phyloP scores from a whole-genome alignment of 2,329 filamentous ascomycete species.

The Aureobasidium sp. region DNA sequence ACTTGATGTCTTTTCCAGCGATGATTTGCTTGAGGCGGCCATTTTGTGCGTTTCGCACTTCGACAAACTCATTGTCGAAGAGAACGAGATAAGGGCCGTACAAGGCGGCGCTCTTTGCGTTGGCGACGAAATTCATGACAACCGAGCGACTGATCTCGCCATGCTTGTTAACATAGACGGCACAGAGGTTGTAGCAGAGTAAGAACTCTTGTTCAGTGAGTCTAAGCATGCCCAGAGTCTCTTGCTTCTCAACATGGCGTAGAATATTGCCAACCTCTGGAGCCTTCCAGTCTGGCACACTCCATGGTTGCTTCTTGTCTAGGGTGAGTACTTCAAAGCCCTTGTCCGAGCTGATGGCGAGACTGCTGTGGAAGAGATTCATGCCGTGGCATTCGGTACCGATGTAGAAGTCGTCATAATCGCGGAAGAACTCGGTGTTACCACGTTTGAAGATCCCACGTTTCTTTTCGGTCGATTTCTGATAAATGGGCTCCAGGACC shows the following conservation, averaged over 20 bases:
- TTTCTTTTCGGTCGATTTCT: slow-evolving; percentile 82
- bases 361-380: slow-evolving; percentile 91
- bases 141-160: slow-evolving; percentile 89
- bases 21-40: slow-evolving; percentile 91
- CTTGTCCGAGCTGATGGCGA: slow-evolving; percentile 83
- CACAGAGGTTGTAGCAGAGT: slow-evolving; percentile 89
- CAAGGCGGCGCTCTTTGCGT: slow-evolving; percentile 77
- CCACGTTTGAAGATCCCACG: slow-evolving; percentile 63
- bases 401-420: slow-evolving; percentile 98
- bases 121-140: slow-evolving; percentile 98
- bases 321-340: slow-evolving; percentile 94
- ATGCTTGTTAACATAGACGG: slow-evolving; percentile 96
- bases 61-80: slow-evolving; percentile 94
- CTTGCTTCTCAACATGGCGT: slow-evolving; percentile 70
- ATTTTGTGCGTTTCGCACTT: slow-evolving; percentile 94
- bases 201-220: slow-evolving; percentile 84
- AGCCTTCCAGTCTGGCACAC: slow-evolving; percentile 76
- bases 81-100: slow-evolving; percentile 87
- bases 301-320: slow-evolving; percentile 94
- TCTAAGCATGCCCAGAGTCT: slow-evolving; percentile 92
- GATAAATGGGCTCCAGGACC: slow-evolving; percentile 89
- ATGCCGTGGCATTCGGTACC: slow-evolving; percentile 90
- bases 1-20: slow-evolving; percentile 79
- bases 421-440: slow-evolving; percentile 89
- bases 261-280: slow-evolving; percentile 79